A percentile compares a stretch with the other conserved stretches of the same genome.
phyloP scores from a whole-genome alignment of 768 basidiomycete genomes.

The Panaeolus cyanescens region DNA sequence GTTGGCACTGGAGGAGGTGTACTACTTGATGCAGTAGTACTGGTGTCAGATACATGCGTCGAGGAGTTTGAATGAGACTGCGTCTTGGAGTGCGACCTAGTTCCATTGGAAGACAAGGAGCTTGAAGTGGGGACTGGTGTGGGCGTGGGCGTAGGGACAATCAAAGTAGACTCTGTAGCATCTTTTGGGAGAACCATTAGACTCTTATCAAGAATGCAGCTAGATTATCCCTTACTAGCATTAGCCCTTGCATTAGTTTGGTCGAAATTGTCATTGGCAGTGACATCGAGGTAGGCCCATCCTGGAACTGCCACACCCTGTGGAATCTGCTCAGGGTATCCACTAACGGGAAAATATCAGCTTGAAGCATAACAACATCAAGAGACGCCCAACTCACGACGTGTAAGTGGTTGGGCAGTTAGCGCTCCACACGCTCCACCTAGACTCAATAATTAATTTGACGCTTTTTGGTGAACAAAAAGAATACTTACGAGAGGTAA shows the following conservation, averaged over 20 bases:
- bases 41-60: conserved; percentile 14
- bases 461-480: neutral
- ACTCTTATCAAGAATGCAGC: neutral
- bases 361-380: neutral
- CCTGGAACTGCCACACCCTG: conserved; percentile 50
- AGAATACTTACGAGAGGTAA: conserved; percentile 24
- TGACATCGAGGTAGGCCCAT: conserved; percentile 64
- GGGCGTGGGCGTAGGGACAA: conserved; percentile 29
- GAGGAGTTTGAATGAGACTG: conserved; percentile 9
- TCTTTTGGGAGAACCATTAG: conserved; percentile 22
- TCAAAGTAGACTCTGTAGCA: conserved; percentile 44
- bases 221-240: conserved; percentile 27
- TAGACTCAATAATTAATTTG: conserved; percentile 18
- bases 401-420: conserved; percentile 45
- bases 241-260: conserved; percentile 36
- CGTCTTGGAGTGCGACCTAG: neutral
- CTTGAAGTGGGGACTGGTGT: conserved; percentile 18
- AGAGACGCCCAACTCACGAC: conserved; percentile 18
- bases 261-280: conserved; percentile 43
- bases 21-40: conserved; percentile 7
- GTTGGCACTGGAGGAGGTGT: neutral
- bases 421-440: conserved; percentile 53
- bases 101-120: conserved; percentile 1
- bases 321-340: conserved; percentile 53
- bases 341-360: conserved; percentile 15